Conservation (phyloP, 2,329 filamentous ascomycete species). For the Macrophomina pseudophaseolina region DNA sequence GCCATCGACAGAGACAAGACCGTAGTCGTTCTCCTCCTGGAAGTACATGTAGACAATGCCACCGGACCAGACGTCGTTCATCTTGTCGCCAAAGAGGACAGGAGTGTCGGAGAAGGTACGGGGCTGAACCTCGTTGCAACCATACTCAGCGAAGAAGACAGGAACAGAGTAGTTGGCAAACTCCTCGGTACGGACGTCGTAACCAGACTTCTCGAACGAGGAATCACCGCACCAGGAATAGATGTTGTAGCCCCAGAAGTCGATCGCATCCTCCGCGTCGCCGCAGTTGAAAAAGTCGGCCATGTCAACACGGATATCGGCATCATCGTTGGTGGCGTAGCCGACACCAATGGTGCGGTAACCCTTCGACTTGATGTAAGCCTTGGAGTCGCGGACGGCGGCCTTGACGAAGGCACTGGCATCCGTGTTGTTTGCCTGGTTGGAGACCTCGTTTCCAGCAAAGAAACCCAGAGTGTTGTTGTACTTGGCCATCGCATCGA, state of each 20-base stretch:
- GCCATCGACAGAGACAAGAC: conserved; percentile 69
- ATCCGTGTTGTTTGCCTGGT: conserved; percentile 83
- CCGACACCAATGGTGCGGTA: conserved; percentile 85
- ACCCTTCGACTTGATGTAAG: conserved; percentile 81
- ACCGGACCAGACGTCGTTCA: conserved; percentile 88
- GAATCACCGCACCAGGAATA: conserved; percentile 98
- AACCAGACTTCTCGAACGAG: conserved; percentile 76
- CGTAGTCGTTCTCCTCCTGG: conserved; percentile 88
- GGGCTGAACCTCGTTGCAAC: conserved; percentile 77
- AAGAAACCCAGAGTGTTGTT: conserved; percentile 96
- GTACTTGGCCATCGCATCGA: conserved; percentile 82
- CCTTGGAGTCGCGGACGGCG: conserved; percentile 93
- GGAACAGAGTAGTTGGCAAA: conserved; percentile 90
- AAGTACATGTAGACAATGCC: conserved; percentile 99
- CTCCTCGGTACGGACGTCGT: conserved; percentile 80
- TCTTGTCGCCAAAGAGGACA: conserved; percentile 77
- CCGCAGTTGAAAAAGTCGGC: conserved; percentile 97
- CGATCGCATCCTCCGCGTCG: conserved; percentile 67
- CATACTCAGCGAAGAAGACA: conserved; percentile 98
- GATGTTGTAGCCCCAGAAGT: conserved; percentile 99
- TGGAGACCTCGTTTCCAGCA: conserved; percentile 96
- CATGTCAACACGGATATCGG: conserved; percentile 78
- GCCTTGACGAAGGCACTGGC: conserved; percentile 97
- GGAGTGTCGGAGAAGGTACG: conserved; percentile 86
- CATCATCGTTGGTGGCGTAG: conserved; percentile 95